phyloP scores from a whole-genome alignment of 2,329 filamentous ascomycete species.

The Aaosphaeria arxii region DNA sequence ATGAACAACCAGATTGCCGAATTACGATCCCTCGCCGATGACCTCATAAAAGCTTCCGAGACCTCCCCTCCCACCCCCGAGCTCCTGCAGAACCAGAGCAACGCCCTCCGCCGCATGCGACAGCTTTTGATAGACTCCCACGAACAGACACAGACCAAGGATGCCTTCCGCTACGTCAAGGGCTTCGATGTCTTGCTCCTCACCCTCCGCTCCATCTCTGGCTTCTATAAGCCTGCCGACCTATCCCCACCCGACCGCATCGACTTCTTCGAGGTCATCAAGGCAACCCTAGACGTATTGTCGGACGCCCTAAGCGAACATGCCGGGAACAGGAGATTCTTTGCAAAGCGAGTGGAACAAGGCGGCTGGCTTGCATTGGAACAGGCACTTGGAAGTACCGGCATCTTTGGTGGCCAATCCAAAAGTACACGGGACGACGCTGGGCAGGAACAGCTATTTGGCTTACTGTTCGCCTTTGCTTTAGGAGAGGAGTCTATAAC shows the following conservation, averaged over 20 bases:
- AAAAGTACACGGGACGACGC: constrained; percentile 32
- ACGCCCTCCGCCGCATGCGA: constrained; percentile 62
- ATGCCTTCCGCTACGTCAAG: constrained; percentile 76
- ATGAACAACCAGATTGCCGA: constrained; percentile 53
- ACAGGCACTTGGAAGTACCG: constrained; percentile 66
- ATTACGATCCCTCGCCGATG: constrained; percentile 35
- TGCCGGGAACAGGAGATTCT: constrained; percentile 84
- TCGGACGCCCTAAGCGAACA: constrained; percentile 74
- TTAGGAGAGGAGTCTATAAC: constrained; percentile 74
- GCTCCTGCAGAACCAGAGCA: constrained; percentile 39
- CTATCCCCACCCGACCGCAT: constrained; percentile 61
- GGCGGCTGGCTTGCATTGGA: constrained; percentile 79
- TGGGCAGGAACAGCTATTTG: constrained; percentile 70
- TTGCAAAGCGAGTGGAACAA: constrained; percentile 69
- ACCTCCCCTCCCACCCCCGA: constrained; percentile 23
- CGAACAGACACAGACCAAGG: constrained; percentile 57
- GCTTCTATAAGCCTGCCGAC: constrained; percentile 70
- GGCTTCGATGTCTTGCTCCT: constrained; percentile 75
- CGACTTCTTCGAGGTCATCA: constrained; percentile 65
- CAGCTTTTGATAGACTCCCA: constrained; percentile 59
- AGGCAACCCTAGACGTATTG: constrained; percentile 70
- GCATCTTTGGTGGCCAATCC: constrained; percentile 41
- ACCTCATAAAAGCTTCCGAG: constrained; percentile 31
- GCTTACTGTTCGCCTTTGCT: constrained; percentile 76
- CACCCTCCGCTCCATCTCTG: constrained; percentile 67